Evolutionary conservation across 306 rosid genomes (phyloP), one percentile per base, ranked within the genome.

Genomic region (Cucurbita argyrosperma): DNA sequence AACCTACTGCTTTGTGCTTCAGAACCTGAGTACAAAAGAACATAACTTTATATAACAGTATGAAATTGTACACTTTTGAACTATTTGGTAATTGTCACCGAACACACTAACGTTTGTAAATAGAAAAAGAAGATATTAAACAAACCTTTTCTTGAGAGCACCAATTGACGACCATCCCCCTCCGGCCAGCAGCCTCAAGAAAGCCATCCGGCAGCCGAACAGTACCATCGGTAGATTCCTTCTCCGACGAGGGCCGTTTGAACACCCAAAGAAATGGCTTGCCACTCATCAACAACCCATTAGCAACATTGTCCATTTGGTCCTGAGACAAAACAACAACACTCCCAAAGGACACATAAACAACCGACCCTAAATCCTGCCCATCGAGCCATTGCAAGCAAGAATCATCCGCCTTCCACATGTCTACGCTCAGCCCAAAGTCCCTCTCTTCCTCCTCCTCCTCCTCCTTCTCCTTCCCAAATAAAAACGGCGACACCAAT

Each of bases 311-410:
- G 6, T 84, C 76, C 2, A 87, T 73, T 42, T 87, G 85, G 6
- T 63, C 16, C 10, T 79, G 77, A 0, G 88, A 80, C 40, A 82
- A 12, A 1, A 82, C 81, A 14, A 80, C 38, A 4, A 85, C 8
- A 56, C 96, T 85, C 9, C 96, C 96, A 61, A 87, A 89, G 4
- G 92, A 81, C 5, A 85, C 60, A 19, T 81, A 89, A 8, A 87
- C 49, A 10, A 87, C 96, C 0, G 92, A 87, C 4, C 74, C 58
- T 5, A 10, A 0, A 64, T 75, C 76, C 54, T 54, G 79, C 0
- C 55, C 71, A 26, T 85, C 79, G 0, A 87, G 87, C 92, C 92
- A 87, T 1, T 21, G 71, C 6, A 84, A 13, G 78, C 87, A 87
- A 0, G 81, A 77, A 13, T 82, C 85, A 16, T 89, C 88, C 0